These are phyloP conservation scores for Coniella lustricola DNA, from an alignment of 2,329 filamentous ascomycete genomes.

Conservation along the genomic window DNA sequence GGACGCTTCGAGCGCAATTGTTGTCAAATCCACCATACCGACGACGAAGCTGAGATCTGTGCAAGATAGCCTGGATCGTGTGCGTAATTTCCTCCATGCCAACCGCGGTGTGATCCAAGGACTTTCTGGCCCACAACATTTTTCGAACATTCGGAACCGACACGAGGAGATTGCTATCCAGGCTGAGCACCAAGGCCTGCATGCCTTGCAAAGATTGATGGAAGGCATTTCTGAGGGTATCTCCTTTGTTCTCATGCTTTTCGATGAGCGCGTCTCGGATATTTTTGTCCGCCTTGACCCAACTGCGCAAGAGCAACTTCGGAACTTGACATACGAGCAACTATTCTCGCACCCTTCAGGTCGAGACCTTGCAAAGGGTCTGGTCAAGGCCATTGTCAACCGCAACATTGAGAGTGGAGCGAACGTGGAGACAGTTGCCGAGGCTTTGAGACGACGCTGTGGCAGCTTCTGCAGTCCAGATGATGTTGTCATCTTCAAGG, in stretches of 20 bases:
- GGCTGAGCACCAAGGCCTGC: slow-evolving; percentile 87
- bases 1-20: slow-evolving; percentile 50
- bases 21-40: slow-evolving; percentile 60
- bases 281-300: slow-evolving; percentile 74
- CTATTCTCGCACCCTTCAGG: slow-evolving; percentile 76
- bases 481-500: slow-evolving; percentile 97
- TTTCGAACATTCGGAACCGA: slow-evolving; percentile 69
- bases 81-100: slow-evolving; percentile 75
- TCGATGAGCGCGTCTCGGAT: slow-evolving; percentile 86
- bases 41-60: slow-evolving; percentile 64
- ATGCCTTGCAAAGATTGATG: slow-evolving; percentile 78
- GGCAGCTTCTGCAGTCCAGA: slow-evolving; percentile 97
- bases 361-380: slow-evolving; percentile 82
- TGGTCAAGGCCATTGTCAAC: slow-evolving; percentile 97
- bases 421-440: slow-evolving; percentile 94
- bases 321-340: slow-evolving; percentile 75
- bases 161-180: slow-evolving; percentile 90
- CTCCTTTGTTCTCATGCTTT: slow-evolving; percentile 89
- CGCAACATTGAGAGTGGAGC: slow-evolving; percentile 94
- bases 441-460: slow-evolving; percentile 84
- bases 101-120: slow-evolving; percentile 92
- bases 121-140: slow-evolving; percentile 78
- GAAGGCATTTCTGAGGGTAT: slow-evolving; percentile 92
- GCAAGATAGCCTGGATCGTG: slow-evolving; percentile 71
- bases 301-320: slow-evolving; percentile 59